Percentiles rank a stretch among this genome's conserved stretches.
phyloP scores from a whole-genome alignment of 1,284 basidiomycete genomes.

The Cutaneotrichosporon cutaneum region DNA sequence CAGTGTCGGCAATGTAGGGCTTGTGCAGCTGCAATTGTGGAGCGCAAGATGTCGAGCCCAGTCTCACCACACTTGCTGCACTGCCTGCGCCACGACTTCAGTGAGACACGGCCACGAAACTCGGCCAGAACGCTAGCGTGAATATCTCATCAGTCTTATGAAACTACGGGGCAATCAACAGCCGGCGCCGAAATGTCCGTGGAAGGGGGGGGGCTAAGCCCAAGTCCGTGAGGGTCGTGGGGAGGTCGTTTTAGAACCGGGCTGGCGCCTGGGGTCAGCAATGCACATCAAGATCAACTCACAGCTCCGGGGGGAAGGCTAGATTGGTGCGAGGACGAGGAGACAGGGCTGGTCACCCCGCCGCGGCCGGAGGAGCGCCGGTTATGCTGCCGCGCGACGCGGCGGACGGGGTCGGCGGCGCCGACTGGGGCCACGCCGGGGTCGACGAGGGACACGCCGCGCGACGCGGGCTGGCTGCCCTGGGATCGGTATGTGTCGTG shows the following conservation, averaged over 20 bases:
- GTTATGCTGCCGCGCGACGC: slow-evolving; percentile 36
- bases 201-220: slow-evolving; percentile 3
- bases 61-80: too few relatives aligned
- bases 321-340: slow-evolving; percentile 15
- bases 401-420: slow-evolving; percentile 58
- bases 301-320: slow-evolving; percentile 27
- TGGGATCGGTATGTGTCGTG: slow-evolving; percentile 18
- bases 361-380: slow-evolving; percentile 32
- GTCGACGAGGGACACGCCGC: slow-evolving; percentile 73
- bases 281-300: not conserved
- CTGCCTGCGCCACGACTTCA: too few relatives aligned
- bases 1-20: too few relatives aligned
- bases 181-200: slow-evolving; percentile 9
- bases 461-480: slow-evolving; percentile 40
- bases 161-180: slow-evolving; percentile 14
- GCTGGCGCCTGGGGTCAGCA: slow-evolving; percentile 15
- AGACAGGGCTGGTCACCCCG: slow-evolving; percentile 18
- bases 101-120: too few relatives aligned
- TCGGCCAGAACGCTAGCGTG: slow-evolving; percentile 2
- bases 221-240: slow-evolving; percentile 13
- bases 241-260: slow-evolving; percentile 11
- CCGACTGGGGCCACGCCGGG: slow-evolving; percentile 72
- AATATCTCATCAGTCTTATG: slow-evolving; percentile 15
- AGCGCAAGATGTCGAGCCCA: too few relatives aligned
- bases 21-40: too few relatives aligned